Evolutionary conservation across 306 rosid species (phyloP).

Genomic region (Casuarina cunninghamiana): DNA sequence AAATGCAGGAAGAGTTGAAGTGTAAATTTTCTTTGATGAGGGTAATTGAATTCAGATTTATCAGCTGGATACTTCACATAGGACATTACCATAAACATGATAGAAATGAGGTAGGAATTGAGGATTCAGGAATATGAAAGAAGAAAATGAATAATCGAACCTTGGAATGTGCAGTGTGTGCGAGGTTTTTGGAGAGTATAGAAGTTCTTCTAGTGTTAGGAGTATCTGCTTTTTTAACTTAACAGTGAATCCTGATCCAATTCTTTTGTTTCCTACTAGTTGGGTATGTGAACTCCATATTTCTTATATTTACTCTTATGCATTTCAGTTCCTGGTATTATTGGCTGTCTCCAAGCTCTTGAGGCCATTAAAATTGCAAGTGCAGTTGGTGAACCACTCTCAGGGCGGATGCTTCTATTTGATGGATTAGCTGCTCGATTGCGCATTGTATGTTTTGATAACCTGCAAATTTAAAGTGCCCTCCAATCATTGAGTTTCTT

Average conservation of each 20-base stretch:
- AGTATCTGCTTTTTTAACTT: background rate
- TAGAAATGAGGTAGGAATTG: background rate
- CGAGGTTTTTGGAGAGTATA: background rate
- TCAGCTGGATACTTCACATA: background rate
- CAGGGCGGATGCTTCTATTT: slow-evolving; percentile 89
- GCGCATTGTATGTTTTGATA: slow-evolving; percentile 59
- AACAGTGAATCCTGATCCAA: background rate
- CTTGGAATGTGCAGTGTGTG: background rate
- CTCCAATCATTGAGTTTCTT: background rate
- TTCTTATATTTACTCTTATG: slow-evolving; percentile 6
- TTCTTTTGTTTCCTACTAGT: background rate
- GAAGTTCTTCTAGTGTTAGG: background rate
- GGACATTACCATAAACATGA: background rate
- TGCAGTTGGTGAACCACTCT: slow-evolving; percentile 84
- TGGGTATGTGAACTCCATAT: background rate
- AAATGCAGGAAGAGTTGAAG: background rate
- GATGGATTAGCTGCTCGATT: slow-evolving; percentile 82
- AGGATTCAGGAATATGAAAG: background rate
- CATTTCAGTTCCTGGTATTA: slow-evolving; percentile 91
- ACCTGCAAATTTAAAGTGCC: slow-evolving; percentile 16
- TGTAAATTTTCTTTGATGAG: background rate
- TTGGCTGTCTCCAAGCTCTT: slow-evolving; percentile 96
- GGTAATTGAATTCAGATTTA: background rate
- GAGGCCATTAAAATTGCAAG: slow-evolving; percentile 94
- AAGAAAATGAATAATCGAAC: background rate